These are phyloP conservation scores for Berkeleyomyces rouxiae DNA, from an alignment of 2,329 filamentous ascomycete genomes.

Conservation along the genomic window DNA sequence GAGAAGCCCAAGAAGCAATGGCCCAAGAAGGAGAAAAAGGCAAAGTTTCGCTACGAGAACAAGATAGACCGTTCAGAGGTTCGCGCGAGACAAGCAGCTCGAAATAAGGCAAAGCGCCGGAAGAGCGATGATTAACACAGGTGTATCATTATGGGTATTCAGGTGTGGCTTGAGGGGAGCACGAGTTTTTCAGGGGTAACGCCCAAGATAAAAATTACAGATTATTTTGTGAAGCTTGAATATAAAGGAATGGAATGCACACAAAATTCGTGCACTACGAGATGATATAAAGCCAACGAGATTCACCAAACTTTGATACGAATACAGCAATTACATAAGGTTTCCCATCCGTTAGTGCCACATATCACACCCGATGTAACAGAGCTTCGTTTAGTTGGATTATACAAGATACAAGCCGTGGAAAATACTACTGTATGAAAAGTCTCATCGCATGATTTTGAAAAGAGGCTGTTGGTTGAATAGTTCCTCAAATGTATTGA, in stretches of 20 bases:
- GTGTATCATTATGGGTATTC: not conserved
- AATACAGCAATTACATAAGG: too few species aligned
- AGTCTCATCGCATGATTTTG: too few species aligned
- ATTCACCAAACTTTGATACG: too few species aligned
- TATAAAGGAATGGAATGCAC: not conserved
- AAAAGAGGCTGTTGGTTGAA: not conserved
- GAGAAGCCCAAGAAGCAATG: constrained; percentile 33
- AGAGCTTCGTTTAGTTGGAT: too few species aligned
- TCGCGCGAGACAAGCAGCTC: constrained; percentile 53
- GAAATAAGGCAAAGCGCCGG: constrained; percentile 28
- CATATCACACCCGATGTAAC: too few species aligned
- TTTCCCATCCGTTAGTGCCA: too few species aligned
- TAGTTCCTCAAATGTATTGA: constrained; percentile 3
- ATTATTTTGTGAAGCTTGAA: not conserved
- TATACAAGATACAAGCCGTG: too few species aligned
- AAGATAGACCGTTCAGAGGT: constrained; percentile 69
- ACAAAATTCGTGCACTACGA: not conserved
- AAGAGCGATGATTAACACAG: constrained; percentile 5
- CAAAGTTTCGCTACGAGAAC: constrained; percentile 82
- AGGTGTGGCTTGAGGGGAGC: not conserved
- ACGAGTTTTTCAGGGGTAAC: not conserved
- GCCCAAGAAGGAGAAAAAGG: constrained; percentile 49
- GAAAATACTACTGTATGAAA: too few species aligned
- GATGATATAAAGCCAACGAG: not conserved
- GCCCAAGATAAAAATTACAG: not conserved